Conservation (phyloP, 1,139 yeast species). For the Debaryomyces psychrophilus region DNA sequence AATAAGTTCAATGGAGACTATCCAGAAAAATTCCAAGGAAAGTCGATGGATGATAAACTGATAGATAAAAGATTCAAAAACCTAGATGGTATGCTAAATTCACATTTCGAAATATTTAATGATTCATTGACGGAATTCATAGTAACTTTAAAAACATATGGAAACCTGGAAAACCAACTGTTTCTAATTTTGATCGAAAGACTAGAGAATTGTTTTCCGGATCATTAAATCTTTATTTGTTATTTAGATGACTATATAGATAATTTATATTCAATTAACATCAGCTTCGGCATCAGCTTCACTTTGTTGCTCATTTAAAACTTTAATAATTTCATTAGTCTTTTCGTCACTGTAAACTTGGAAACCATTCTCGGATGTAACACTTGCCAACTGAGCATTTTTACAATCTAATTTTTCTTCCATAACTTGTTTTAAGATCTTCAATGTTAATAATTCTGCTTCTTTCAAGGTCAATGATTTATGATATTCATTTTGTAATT, state of each 20-base stretch:
- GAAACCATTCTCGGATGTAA: conserved; percentile 85
- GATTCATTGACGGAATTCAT: conserved; percentile 57
- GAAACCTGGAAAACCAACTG: conserved; percentile 65
- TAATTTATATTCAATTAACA: conserved; percentile 10
- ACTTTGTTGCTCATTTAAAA: conserved; percentile 70
- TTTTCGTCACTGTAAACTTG: conserved; percentile 82
- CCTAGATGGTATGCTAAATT: conserved; percentile 52
- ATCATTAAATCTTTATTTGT: conserved; percentile 17
- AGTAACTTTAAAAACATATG: conserved; percentile 56
- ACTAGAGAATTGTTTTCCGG: conserved; percentile 49
- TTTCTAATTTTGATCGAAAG: conserved; percentile 56
- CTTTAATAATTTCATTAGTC: conserved; percentile 79
- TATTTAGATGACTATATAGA: conserved; percentile 10
- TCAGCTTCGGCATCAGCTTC: conserved; percentile 23
- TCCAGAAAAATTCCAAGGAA: conserved; percentile 44
- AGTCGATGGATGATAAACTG: conserved; percentile 40
- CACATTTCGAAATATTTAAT: conserved; percentile 58
- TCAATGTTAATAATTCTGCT: conserved; percentile 87
- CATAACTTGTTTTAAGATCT: conserved; percentile 96
- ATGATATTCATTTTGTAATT: conserved; percentile 95
- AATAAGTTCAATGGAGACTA: conserved; percentile 40
- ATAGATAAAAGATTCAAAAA: conserved; percentile 45
- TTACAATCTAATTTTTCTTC: conserved; percentile 96
- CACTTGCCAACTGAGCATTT: conserved; percentile 94
- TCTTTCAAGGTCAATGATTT: conserved; percentile 90